Base-by-base conservation (phyloP, 352 stramenopile genomes). In the Thraustochytrium sp. region DNA sequence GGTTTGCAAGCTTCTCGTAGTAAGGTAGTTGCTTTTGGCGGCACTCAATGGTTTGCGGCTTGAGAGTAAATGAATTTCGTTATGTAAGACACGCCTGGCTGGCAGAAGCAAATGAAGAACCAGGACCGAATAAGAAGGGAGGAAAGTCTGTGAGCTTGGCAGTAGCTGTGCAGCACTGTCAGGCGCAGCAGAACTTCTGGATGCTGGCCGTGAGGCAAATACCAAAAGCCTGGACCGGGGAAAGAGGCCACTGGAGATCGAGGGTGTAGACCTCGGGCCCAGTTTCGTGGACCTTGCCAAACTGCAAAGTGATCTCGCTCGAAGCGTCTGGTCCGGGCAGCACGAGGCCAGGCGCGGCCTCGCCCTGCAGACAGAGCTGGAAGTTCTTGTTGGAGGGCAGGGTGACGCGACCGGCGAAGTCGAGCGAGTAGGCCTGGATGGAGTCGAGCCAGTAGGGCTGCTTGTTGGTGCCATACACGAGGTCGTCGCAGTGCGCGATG, bases 381-480 rank as follows among this genome's bases (percentile, higher is more conserved):
- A 88, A 88, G 59, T 88, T 88, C 40, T 88, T 88, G 42, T 87
- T 85, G 0, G 61, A 85, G 1, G 62, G 51, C 48, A 83, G 56
- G 0, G 84, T 88, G 2, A 87, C 85, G 21, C 85, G 46, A 3
- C 85, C 85, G 2, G 77, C 53, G 55, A 88, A 88, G 56, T 88
- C 94, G 86, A 95, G 92, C 83, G 94, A 92, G 86, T 96, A 91
- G 85, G 93, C 91, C 84, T 95, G 93, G 87, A 92, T 93, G 77
- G 93, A 93, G 86, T 91, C 92, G 73, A 93, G 85, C 92, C 94
- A 95, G 80, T 94, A 90, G 64, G 94, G 92, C 29, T 94, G 89
- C 29, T 84, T 84, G 61, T 84, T 84, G 0, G 40, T 16, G 54
- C 55, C 55, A 18, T 48, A 83, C 91, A 59, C 90, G 9, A 75